phyloP scores from a whole-genome alignment of 352 stramenopile species.

The Phytophthora palmivora region DNA sequence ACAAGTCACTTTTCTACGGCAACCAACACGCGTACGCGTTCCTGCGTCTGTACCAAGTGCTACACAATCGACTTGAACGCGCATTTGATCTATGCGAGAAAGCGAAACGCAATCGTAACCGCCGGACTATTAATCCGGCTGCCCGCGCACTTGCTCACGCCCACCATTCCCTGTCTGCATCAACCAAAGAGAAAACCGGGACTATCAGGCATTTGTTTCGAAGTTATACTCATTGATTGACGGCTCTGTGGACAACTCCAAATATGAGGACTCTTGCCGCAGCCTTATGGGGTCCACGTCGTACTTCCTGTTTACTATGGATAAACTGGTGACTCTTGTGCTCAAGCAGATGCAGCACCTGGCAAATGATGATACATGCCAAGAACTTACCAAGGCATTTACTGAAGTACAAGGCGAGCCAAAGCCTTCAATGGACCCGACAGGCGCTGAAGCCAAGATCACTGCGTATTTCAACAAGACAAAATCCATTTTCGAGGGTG shows the following conservation, averaged over 20 bases:
- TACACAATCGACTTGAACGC: slow-evolving; percentile 85
- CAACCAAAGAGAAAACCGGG: slow-evolving; percentile 77
- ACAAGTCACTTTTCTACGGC: slow-evolving; percentile 73
- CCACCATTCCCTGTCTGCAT: slow-evolving; percentile 57
- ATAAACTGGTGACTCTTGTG: slow-evolving; percentile 87
- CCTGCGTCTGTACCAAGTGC: slow-evolving; percentile 89
- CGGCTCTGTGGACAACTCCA: slow-evolving; percentile 85
- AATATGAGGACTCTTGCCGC: slow-evolving; percentile 91
- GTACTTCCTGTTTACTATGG: slow-evolving; percentile 93
- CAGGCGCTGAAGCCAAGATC: slow-evolving; percentile 40
- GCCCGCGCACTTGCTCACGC: slow-evolving; percentile 79
- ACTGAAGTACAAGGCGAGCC: slow-evolving; percentile 51
- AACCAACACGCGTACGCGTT: slow-evolving; percentile 91
- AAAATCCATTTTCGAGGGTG: slow-evolving; percentile 83
- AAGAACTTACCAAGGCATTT: slow-evolving; percentile 84
- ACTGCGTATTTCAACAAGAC: slow-evolving; percentile 75
- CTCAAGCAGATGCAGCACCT: slow-evolving; percentile 92
- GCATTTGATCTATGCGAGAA: slow-evolving; percentile 88
- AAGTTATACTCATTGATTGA: slow-evolving; percentile 90
- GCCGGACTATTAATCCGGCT: slow-evolving; percentile 89
- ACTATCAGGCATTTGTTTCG: slow-evolving; percentile 89
- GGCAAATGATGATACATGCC: slow-evolving; percentile 80
- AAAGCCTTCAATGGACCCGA: slow-evolving; percentile 34
- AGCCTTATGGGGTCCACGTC: slow-evolving; percentile 90
- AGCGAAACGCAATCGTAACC: slow-evolving; percentile 84